Evolutionary conservation across 305 asterid species (phyloP).

Genomic region (Fraxinus sp.): DNA sequence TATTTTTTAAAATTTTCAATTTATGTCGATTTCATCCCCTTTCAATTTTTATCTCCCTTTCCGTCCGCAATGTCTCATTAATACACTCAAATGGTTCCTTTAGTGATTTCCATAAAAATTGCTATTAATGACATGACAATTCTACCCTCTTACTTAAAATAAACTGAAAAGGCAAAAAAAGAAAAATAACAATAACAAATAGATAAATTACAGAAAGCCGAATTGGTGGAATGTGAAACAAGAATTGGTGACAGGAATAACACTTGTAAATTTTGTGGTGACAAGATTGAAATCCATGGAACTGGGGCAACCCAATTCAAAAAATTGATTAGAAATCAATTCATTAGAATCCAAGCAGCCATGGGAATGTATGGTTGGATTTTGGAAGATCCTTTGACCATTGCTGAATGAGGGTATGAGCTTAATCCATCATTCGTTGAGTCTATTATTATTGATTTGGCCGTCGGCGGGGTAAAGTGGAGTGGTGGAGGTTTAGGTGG

Average conservation of each 20-base stretch:
- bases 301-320: not conserved
- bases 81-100: not conserved
- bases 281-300: not conserved
- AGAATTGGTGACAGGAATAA: not conserved
- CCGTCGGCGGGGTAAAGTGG: not conserved
- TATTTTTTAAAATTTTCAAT: not conserved
- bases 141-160: not conserved
- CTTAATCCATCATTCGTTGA: not conserved
- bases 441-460: not conserved
- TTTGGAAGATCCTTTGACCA: not conserved
- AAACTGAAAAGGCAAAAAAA: not conserved
- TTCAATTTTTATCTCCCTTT: not conserved
- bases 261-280: not conserved
- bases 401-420: not conserved
- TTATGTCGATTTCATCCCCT: not conserved
- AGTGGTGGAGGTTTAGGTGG: not conserved
- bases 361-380: not conserved
- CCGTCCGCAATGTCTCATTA: not conserved
- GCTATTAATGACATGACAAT: not conserved
- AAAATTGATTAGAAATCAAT: not conserved
- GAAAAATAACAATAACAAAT: too few species aligned
- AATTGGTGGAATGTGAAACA: too few species aligned
- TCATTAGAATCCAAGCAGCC: not conserved
- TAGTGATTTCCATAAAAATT: not conserved
- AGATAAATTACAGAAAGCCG: not conserved